Percentiles rank a stretch among this genome's conserved stretches.
These are phyloP conservation scores for Circinella minor DNA, from an alignment of 371 early-diverging fungal genomes.

Conservation along the genomic window DNA sequence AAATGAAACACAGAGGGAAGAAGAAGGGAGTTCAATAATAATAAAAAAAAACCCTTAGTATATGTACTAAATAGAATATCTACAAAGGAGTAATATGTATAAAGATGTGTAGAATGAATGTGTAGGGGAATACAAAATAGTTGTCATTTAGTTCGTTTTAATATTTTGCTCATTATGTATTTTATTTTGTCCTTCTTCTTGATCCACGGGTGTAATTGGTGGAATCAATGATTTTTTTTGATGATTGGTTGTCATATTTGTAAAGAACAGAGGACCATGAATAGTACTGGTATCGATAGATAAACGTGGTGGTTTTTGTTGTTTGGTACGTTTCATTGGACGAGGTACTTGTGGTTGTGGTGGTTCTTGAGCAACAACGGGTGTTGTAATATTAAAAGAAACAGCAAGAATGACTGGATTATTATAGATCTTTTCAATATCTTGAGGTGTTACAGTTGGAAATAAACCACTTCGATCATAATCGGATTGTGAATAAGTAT, in stretches of 20 bases:
- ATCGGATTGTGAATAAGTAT: slow-evolving; percentile 49
- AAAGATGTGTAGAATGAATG: not conserved
- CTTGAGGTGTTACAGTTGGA: slow-evolving; percentile 10
- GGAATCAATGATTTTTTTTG: slow-evolving; percentile 21
- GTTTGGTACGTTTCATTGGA: slow-evolving; percentile 14
- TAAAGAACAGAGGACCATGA: slow-evolving; percentile 48
- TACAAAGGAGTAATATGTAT: slow-evolving; percentile 13
- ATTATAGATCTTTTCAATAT: not conserved
- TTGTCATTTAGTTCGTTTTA: not conserved
- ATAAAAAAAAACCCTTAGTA: not conserved
- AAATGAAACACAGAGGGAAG: not conserved
- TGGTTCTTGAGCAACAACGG: not conserved
- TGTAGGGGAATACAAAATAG: too few relatives aligned
- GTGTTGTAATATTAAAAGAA: not conserved
- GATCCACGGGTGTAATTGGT: slow-evolving; percentile 3
- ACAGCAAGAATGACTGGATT: slow-evolving; percentile 9
- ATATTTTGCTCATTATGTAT: slow-evolving; percentile 17
- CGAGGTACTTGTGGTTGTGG: slow-evolving; percentile 8
- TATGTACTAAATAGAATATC: slow-evolving; percentile 1
- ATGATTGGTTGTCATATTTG: slow-evolving; percentile 50
- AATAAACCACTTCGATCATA: slow-evolving; percentile 49
- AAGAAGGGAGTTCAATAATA: not conserved
- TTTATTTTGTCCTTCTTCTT: slow-evolving; percentile 15
- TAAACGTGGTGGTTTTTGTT: slow-evolving; percentile 24
- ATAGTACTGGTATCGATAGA: slow-evolving; percentile 47